A percentile compares a stretch with the other conserved stretches of the same genome.
Evolutionary conservation across 257 asterid species (phyloP).

Genomic region (Penstemon eatonii): DNA sequence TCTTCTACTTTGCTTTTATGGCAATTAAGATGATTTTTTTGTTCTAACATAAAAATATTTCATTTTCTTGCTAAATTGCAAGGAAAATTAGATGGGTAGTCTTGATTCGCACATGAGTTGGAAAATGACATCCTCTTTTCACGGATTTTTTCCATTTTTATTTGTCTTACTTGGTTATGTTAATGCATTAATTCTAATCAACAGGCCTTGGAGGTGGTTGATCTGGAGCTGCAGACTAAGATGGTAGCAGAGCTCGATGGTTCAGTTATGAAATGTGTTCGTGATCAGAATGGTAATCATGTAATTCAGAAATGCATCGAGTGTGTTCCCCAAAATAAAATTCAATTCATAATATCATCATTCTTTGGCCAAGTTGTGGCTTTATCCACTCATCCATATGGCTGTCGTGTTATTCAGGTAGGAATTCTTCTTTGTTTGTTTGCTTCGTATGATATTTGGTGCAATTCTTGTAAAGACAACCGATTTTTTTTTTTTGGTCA

Average conservation of each 20-base stretch:
- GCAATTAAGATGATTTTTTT: neutral
- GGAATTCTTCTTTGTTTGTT: neutral
- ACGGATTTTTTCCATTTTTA: slow-evolving; percentile 1
- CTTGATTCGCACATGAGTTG: neutral
- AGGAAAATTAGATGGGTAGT: neutral
- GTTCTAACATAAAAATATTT: neutral
- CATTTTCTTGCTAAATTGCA: neutral
- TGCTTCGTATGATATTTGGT: slow-evolving; percentile 20
- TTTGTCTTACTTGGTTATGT: neutral
- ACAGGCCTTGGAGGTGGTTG: slow-evolving; percentile 93
- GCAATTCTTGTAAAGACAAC: neutral
- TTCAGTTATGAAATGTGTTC: slow-evolving; percentile 81
- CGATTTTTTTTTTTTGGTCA: neutral
- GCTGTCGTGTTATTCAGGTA: slow-evolving; percentile 97
- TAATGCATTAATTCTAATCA: slow-evolving; percentile 13
- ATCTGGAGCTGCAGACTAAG: slow-evolving; percentile 57
- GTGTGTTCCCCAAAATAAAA: slow-evolving; percentile 65
- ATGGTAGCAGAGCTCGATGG: slow-evolving; percentile 84
- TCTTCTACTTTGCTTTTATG: neutral
- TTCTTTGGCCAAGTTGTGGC: slow-evolving; percentile 74
- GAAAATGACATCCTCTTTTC: slow-evolving; percentile 5
- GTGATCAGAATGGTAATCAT: slow-evolving; percentile 90
- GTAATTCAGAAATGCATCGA: slow-evolving; percentile 92
- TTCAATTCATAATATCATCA: slow-evolving; percentile 64
- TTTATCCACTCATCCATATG: slow-evolving; percentile 84